Evolutionary conservation across 1,284 basidiomycete species (phyloP).

Genomic region (Salmacisia buchloeana): DNA sequence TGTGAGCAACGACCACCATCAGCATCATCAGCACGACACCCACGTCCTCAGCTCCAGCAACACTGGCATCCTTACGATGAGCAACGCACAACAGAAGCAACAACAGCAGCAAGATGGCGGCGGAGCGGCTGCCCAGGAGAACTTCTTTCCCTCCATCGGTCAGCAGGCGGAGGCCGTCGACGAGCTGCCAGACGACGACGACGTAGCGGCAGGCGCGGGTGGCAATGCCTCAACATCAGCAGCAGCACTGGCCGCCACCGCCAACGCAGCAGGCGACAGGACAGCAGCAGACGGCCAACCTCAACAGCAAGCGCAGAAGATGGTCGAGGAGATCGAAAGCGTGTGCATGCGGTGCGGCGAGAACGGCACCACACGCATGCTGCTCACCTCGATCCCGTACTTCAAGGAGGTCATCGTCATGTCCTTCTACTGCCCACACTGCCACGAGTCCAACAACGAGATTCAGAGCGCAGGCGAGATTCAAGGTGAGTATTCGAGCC

Average conservation of each 20-base stretch:
- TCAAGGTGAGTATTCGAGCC: slow-evolving; percentile 60
- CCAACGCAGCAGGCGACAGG: not conserved
- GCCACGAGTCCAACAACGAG: slow-evolving; percentile 85
- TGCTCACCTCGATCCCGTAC: slow-evolving; percentile 92
- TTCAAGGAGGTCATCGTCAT: slow-evolving; percentile 93
- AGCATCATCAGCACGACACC: not conserved
- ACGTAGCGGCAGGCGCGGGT: not conserved
- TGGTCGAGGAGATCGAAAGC: slow-evolving; percentile 63
- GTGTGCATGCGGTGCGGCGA: slow-evolving; percentile 90
- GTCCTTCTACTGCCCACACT: slow-evolving; percentile 92
- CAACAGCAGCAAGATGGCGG: not conserved
- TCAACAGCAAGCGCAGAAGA: slow-evolving; percentile 23
- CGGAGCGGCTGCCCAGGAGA: slow-evolving; percentile 13
- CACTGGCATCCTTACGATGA: not conserved
- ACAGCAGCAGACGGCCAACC: not conserved
- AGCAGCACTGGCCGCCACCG: not conserved
- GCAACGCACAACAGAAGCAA: not conserved
- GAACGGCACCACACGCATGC: slow-evolving; percentile 84
- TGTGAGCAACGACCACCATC: not conserved
- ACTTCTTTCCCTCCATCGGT: slow-evolving; percentile 41
- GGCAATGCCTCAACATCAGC: not conserved
- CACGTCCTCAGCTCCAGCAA: not conserved
- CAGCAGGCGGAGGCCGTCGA: slow-evolving; percentile 21
- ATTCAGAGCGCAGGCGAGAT: slow-evolving; percentile 86
- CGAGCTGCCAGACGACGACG: slow-evolving; percentile 5